phyloP scores from a whole-genome alignment of 495 filamentous ascomycete genomes.

The Haplographium delicatum region DNA sequence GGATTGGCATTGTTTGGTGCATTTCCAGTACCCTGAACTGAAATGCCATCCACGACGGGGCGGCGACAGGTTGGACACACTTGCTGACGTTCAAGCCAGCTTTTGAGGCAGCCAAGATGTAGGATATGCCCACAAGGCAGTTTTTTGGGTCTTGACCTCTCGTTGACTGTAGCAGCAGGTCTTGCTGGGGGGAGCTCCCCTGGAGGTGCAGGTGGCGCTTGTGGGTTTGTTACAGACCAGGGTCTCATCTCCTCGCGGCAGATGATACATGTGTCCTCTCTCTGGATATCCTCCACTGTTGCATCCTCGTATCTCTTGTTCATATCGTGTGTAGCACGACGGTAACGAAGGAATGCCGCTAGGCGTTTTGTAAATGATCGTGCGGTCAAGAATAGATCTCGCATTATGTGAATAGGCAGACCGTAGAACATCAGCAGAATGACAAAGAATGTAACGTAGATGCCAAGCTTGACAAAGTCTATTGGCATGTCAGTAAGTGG shows the following conservation, averaged over 20 bases:
- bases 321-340: conserved; percentile 88
- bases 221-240: conserved; percentile 46
- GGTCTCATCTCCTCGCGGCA: conserved; percentile 93
- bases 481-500: conserved; percentile 19
- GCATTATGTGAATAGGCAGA: conserved; percentile 90
- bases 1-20: conserved; percentile 28
- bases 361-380: conserved; percentile 86
- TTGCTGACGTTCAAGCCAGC: conserved; percentile 98
- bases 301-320: conserved; percentile 88
- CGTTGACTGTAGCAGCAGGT: conserved; percentile 50
- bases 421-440: conserved; percentile 93
- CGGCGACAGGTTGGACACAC: conserved; percentile 92
- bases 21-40: conserved; percentile 23
- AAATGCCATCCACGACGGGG: conserved; percentile 55
- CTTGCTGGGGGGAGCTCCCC: conserved; percentile 33
- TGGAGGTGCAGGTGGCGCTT: conserved; percentile 27
- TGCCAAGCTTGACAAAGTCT: conserved; percentile 86
- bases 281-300: conserved; percentile 73
- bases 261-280: conserved; percentile 94
- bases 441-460: conserved; percentile 88
- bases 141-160: conserved; percentile 87
- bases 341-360: conserved; percentile 79
- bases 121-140: conserved; percentile 94
- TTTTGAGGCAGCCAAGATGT: conserved; percentile 88
- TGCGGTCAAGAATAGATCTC: conserved; percentile 89